Conservation (phyloP, 331 rosid species). For the Pyracantha coccinea region DNA sequence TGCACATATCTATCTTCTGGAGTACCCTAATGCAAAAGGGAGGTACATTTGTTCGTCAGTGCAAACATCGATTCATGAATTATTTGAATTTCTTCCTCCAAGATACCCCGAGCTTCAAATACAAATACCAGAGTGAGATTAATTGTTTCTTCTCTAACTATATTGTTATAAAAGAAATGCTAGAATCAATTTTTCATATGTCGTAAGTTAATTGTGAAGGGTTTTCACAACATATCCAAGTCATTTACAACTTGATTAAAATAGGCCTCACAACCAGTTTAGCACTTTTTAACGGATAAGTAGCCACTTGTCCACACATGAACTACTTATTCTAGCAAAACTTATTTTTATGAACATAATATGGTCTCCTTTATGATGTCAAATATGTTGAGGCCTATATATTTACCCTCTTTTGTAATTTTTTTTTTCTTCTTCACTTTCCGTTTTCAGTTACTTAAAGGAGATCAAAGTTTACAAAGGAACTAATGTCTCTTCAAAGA, state of each 20-base stretch:
- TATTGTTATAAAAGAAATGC: neutral
- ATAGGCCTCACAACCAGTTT: too few species aligned
- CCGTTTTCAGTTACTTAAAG: conserved; percentile 25
- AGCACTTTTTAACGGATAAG: too few species aligned
- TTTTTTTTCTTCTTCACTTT: neutral
- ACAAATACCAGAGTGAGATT: conserved; percentile 37
- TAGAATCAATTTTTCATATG: too few species aligned
- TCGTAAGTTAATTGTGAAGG: too few species aligned
- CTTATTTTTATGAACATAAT: neutral
- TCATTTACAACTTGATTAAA: too few species aligned
- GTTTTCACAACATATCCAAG: too few species aligned
- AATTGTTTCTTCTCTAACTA: neutral
- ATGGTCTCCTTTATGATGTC: neutral
- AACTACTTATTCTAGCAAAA: neutral
- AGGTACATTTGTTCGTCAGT: conserved; percentile 30
- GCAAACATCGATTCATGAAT: conserved; percentile 3
- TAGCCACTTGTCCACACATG: neutral
- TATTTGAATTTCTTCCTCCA: conserved; percentile 9
- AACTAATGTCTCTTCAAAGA: conserved; percentile 34
- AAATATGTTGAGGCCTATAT: neutral
- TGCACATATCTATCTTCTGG: conserved; percentile 46
- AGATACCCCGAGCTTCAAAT: conserved; percentile 39
- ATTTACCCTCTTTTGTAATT: neutral
- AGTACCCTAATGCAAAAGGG: conserved; percentile 43
- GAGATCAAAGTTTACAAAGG: conserved; percentile 3